Percentiles rank a stretch among this genome's conserved stretches.
Evolutionary conservation across 1,284 basidiomycete genomes (phyloP).

Genomic region (Pseudozyma sp.): DNA sequence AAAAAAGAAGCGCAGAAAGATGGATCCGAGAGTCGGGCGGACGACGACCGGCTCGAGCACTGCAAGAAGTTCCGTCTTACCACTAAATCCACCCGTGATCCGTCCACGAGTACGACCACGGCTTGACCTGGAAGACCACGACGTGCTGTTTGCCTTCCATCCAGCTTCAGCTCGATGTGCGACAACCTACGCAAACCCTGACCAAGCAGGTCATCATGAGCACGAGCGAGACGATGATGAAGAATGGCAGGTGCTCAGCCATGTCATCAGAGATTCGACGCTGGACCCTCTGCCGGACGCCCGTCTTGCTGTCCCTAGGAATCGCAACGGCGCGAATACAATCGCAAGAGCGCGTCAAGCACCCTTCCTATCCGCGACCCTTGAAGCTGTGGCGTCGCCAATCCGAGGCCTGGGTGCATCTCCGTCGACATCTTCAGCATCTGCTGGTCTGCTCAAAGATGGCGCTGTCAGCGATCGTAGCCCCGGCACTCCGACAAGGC

Average conservation of each 20-base stretch:
- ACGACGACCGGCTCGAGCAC: conserved; percentile 2
- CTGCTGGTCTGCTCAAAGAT: conserved; percentile 5
- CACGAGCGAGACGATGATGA: conserved; percentile 20
- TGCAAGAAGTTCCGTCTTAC: conserved; percentile 2
- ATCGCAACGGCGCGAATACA: not conserved
- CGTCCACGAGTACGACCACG: conserved; percentile 24
- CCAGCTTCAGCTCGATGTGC: conserved; percentile 5
- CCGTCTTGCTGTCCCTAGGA: conserved; percentile 20
- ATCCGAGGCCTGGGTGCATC: conserved; percentile 6
- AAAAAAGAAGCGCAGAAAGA: conserved; percentile 35
- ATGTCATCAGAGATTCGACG: conserved; percentile 11
- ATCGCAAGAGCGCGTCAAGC: not conserved
- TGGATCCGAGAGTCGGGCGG: conserved; percentile 33
- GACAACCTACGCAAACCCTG: too few relatives aligned
- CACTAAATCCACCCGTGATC: conserved; percentile 44
- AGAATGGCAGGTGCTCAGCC: conserved; percentile 21
- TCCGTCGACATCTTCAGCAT: conserved; percentile 8
- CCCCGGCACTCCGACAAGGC: conserved; percentile 21
- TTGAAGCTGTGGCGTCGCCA: conserved; percentile 5
- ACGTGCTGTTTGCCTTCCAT: conserved; percentile 42
- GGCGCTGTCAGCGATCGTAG: conserved; percentile 13
- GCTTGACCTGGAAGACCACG: conserved; percentile 46
- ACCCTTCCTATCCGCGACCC: not conserved
- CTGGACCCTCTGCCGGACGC: conserved; percentile 12
- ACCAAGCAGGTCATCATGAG: not conserved